phyloP scores from a whole-genome alignment of 2,329 filamentous ascomycete genomes.

The Epichloe festucae region DNA sequence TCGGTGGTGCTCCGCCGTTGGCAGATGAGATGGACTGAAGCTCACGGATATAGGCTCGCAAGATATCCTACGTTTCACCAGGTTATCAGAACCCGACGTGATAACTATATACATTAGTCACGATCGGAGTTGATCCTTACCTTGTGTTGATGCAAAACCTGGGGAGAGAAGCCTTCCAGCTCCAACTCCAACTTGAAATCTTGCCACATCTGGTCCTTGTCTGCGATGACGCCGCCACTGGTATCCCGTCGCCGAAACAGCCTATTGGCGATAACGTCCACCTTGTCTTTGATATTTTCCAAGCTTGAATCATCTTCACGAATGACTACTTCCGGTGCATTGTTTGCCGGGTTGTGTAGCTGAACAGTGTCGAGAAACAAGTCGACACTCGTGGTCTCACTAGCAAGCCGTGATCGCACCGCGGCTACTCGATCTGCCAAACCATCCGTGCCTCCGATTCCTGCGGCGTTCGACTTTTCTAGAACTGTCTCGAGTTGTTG shows the following conservation, averaged over 20 bases:
- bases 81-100: not conserved
- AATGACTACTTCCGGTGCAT: conserved; percentile 17
- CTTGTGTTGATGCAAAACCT: conserved; percentile 43
- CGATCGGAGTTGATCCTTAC: conserved; percentile 23
- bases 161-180: conserved; percentile 42
- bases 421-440: conserved; percentile 27
- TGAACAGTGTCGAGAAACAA: conserved; percentile 46
- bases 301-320: conserved; percentile 28
- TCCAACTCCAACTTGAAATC: conserved; percentile 46
- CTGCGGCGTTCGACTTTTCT: conserved; percentile 28
- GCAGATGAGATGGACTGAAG: conserved; percentile 37
- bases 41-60: conserved; percentile 48
- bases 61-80: conserved; percentile 32
- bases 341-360: conserved; percentile 31
- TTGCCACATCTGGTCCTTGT: conserved; percentile 43
- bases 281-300: conserved; percentile 45
- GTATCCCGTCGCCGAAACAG: conserved; percentile 32
- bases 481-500: conserved; percentile 41
- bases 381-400: conserved; percentile 40
- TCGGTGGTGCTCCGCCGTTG: conserved; percentile 31
- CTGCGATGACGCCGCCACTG: conserved; percentile 23
- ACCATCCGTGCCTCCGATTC: conserved; percentile 17
- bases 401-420: conserved; percentile 32
- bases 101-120: not conserved
- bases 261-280: conserved; percentile 41